A percentile compares a stretch with the other conserved stretches of the same genome.
These are phyloP conservation scores for Fusarium armeniacum DNA, from an alignment of 2,329 filamentous ascomycete species.

Conservation along the genomic window DNA sequence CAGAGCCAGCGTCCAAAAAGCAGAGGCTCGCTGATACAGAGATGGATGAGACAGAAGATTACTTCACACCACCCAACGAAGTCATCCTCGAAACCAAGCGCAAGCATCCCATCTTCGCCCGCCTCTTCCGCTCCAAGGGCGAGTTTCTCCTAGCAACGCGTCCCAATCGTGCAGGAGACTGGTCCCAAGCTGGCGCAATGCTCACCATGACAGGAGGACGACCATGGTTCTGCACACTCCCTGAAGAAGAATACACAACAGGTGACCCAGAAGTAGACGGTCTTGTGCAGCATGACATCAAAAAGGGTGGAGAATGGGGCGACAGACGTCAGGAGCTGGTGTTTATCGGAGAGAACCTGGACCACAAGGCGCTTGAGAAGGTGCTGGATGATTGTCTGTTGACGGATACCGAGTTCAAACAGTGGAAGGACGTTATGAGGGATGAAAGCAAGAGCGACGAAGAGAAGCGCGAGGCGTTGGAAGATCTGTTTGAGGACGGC, in stretches of 20 bases:
- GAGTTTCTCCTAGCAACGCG: conserved; percentile 72
- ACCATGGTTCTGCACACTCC: conserved; percentile 71
- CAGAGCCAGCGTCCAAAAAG: conserved; percentile 31
- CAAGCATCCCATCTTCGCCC: conserved; percentile 64
- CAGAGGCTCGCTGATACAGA: conserved; percentile 29
- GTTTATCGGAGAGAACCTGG: conserved; percentile 77
- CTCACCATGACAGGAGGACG: conserved; percentile 70
- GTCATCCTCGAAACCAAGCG: conserved; percentile 69
- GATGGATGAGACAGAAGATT: conserved; percentile 45
- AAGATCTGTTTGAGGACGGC: conserved; percentile 69
- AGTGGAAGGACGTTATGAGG: conserved; percentile 68
- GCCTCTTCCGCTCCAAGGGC: conserved; percentile 74
- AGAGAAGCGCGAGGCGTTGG: conserved; percentile 62
- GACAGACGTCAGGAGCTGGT: conserved; percentile 80
- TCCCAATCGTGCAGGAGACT: conserved; percentile 68
- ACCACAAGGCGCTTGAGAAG: conserved; percentile 64
- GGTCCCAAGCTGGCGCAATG: conserved; percentile 76
- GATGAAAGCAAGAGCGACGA: conserved; percentile 54
- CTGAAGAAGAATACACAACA: conserved; percentile 64
- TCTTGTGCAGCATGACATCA: conserved; percentile 64
- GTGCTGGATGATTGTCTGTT: conserved; percentile 73
- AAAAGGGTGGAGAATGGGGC: conserved; percentile 73
- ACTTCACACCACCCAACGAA: conserved; percentile 56
- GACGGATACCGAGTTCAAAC: conserved; percentile 68
- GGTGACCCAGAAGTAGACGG: conserved; percentile 63